Base-by-base conservation (phyloP, 225 moss, liverwort and hornwort genomes). In the Ulota crispa region DNA sequence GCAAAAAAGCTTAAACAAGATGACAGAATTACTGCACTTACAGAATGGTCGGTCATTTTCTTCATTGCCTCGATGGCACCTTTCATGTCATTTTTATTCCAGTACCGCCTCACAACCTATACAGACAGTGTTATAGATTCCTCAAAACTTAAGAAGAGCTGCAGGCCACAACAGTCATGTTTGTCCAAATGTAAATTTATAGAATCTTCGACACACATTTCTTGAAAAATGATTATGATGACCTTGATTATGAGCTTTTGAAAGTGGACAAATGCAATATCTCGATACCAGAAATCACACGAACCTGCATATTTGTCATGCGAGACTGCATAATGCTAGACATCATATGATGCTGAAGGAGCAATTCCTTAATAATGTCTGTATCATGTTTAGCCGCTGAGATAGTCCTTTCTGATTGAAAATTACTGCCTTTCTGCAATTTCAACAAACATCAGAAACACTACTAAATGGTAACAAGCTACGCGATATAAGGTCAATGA, bases 51-150 rank as follows among this genome's bases (percentile, higher is more conserved):
- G 21, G 96, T 91, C 85, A 99, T 92, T 87, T 93, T 99, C 74
- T 93, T 93, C 93, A 99, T 94, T 64, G 99, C 99, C 86, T 99
- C 99, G 73, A 94, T 91, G 61, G 99, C 99, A 85, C 99, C 99
- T 80, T 90, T 96, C 88, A 96, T 92, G 80, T 99, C 96, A 88
- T 94, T 96, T 77, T 93, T 99, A 78, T 89, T 93, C 99, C 97
- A 97, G 83, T 94, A 97, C 80, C 95, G 87, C 88, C 94, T 91
- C 61, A 97, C 92, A 66, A 97, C 97, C 97, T 97, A 60, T 3
- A 64, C 69, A 87, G 52, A 61, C 14, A 68, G 34, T 24, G 64
- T 77, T 70, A 2, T 59, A 77, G 64, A 32, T 59, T 81, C 10
- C 43, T 45, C 67, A 39, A 45, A 77, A 82, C 82, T 78, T 47